Evolutionary conservation across 176 grass and related monocot species (phyloP).

Genomic region (Triticum dicoccoides): DNA sequence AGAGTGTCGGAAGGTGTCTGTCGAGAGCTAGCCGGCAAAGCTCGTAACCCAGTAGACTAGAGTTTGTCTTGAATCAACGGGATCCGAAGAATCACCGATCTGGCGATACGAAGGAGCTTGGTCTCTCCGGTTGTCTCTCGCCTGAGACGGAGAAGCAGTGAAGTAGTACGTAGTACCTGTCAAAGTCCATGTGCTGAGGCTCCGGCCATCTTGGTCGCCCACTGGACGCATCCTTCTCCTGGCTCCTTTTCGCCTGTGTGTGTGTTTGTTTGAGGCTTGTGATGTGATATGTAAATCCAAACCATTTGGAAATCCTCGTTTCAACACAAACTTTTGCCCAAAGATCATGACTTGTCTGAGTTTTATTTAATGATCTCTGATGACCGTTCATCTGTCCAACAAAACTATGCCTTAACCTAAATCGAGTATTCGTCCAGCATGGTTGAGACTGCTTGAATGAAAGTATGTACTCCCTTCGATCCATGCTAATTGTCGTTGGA

Average conservation of each 20-base stretch:
- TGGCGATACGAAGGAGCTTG: background rate
- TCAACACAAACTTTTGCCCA: background rate
- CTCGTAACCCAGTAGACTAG: background rate
- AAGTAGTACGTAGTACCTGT: background rate
- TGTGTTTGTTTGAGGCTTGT: background rate
- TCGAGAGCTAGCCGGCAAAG: background rate
- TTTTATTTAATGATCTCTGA: background rate
- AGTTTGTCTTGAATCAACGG: background rate
- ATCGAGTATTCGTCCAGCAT: too few species aligned
- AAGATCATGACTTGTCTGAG: background rate
- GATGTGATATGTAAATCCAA: background rate
- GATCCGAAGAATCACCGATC: background rate
- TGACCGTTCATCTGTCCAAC: too few species aligned
- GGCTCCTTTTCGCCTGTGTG: background rate
- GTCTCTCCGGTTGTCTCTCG: background rate
- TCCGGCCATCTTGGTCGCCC: slow-evolving; percentile 16
- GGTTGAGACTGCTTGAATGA: too few species aligned
- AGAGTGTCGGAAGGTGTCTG: slow-evolving; percentile 25
- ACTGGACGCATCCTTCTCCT: background rate
- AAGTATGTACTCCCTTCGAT: too few species aligned
- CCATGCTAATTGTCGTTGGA: too few species aligned
- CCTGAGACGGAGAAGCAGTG: background rate
- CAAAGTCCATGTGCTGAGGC: background rate
- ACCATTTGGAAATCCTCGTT: background rate
- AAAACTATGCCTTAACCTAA: too few species aligned